Evolutionary conservation across 192 early-diverging fungal species (phyloP), one percentile per base, ranked within the genome.

Genomic region (Allomyces arbusculus): DNA sequence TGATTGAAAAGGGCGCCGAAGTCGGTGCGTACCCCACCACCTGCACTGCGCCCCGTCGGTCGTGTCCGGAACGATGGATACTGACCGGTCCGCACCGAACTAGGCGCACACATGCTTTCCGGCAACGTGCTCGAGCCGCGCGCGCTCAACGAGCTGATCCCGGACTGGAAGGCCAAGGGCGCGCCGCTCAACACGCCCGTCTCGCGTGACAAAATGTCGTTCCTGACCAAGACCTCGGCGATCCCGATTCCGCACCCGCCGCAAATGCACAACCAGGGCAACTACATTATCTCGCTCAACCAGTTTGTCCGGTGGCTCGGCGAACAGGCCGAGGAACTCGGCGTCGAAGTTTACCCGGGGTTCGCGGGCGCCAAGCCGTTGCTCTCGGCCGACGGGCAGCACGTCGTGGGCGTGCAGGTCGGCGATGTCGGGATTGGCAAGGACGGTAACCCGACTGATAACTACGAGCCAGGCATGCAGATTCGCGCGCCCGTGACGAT

Each of bases 301-400:
- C 91, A 94, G 73, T 91, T 95, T 73, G 87, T 89, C 63, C 83
- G 86, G 72, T 99, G 95, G 95, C 76, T 99, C 24, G 94, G 94
- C 62, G 91, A 94, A 69, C 88, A 92, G 69, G 95, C 95, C 33
- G 95, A 96, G 73, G 94, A 95, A 71, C 74, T 86, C 23, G 94
- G 92, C 44, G 93, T 96, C 24, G 95, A 99, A 61, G 76, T 99
- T 50, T 99, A 95, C 71, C 87, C 91, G 0, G 83, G 83, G 14
- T 94, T 93, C 70, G 89, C 95, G 62, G 95, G 89, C 12, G 86
- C 86, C 62, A 89, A 96, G 82, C 84, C 86, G 65, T 44, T 65
- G 67, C 58, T 20, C 24, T 63, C 63, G 14, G 33, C 23, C 23
- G n/a, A 95, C 69, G 92, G 92, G 26, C 33, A 24, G 10, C 88